Conservation (phyloP, 169 alveolate species). For the Plasmodium gonderi region DNA sequence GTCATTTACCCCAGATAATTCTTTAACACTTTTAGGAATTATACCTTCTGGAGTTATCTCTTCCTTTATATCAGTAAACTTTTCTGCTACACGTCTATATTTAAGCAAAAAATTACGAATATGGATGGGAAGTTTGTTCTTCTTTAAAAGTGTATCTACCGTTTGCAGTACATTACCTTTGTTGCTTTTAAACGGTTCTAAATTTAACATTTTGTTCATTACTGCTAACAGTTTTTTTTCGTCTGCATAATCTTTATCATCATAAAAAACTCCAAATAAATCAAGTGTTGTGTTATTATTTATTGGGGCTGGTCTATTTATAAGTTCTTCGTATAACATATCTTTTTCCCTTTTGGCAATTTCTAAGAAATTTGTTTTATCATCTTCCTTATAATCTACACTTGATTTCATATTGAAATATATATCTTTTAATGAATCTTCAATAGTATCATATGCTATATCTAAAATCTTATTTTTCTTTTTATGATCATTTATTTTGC, state of each 20-base stretch:
- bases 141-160: conserved; percentile 65
- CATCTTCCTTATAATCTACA: neutral
- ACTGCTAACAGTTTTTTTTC: conserved; percentile 26
- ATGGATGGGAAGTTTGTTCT: conserved; percentile 28
- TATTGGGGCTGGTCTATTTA: conserved; percentile 23
- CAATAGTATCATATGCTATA: conserved; percentile 43
- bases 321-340: conserved; percentile 23
- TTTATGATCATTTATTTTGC: conserved; percentile 45
- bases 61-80: neutral
- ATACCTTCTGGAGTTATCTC: neutral
- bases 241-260: conserved; percentile 39
- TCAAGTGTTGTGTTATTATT: conserved; percentile 56
- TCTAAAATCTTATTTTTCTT: conserved; percentile 58
- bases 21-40: neutral
- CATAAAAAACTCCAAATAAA: conserved; percentile 74
- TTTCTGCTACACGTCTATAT: conserved; percentile 35
- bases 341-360: conserved; percentile 68
- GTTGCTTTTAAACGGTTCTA: conserved; percentile 74
- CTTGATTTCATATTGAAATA: neutral
- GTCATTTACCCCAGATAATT: neutral
- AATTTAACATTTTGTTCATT: conserved; percentile 45
- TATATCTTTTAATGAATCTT: conserved; percentile 40
- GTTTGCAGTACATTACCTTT: conserved; percentile 25
- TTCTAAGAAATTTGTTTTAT: conserved; percentile 48
- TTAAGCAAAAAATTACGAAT: conserved; percentile 65